Evolutionary conservation across 345 rosid species (phyloP).

Genomic region (Bruguiera gymnorhiza): DNA sequence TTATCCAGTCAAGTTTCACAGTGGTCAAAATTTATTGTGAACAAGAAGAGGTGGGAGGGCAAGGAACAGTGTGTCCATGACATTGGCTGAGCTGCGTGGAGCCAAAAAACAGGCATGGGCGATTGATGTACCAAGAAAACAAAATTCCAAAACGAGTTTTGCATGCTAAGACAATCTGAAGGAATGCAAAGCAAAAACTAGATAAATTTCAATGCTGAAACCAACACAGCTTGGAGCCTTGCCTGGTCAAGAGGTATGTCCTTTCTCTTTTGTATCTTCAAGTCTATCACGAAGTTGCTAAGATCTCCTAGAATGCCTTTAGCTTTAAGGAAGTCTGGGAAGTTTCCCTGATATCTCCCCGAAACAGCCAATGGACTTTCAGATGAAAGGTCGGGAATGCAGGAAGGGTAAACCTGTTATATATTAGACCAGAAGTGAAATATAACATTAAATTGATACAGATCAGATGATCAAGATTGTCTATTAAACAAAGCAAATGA

Average conservation of each 20-base stretch:
- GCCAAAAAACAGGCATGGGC: too few relatives aligned
- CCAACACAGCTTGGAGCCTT: conserved; percentile 1
- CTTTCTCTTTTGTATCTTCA: conserved; percentile 50
- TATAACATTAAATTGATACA: not conserved
- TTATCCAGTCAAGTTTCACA: too few relatives aligned
- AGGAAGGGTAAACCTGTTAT: conserved; percentile 53
- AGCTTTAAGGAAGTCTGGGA: conserved; percentile 52
- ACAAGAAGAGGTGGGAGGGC: too few relatives aligned
- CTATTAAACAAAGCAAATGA: conserved; percentile 5
- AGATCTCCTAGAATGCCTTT: conserved; percentile 57
- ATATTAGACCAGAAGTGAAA: conserved; percentile 4
- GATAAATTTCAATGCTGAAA: too few relatives aligned
- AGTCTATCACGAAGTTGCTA: conserved; percentile 45
- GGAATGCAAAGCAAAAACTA: too few relatives aligned
- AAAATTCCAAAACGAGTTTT: too few relatives aligned
- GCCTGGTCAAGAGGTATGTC: conserved; percentile 64
- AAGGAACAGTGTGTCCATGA: too few relatives aligned
- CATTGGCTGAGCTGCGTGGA: too few relatives aligned
- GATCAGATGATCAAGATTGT: not conserved
- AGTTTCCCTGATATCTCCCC: conserved; percentile 67
- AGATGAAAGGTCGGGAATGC: conserved; percentile 64
- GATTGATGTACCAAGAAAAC: too few relatives aligned
- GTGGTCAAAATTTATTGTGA: too few relatives aligned
- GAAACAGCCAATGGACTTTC: conserved; percentile 46
- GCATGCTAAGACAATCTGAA: too few relatives aligned